Percentiles rank a stretch among this genome's conserved stretches.
These are phyloP conservation scores for Mucor racemosus DNA, from an alignment of 371 early-diverging fungal species.

Conservation along the genomic window DNA sequence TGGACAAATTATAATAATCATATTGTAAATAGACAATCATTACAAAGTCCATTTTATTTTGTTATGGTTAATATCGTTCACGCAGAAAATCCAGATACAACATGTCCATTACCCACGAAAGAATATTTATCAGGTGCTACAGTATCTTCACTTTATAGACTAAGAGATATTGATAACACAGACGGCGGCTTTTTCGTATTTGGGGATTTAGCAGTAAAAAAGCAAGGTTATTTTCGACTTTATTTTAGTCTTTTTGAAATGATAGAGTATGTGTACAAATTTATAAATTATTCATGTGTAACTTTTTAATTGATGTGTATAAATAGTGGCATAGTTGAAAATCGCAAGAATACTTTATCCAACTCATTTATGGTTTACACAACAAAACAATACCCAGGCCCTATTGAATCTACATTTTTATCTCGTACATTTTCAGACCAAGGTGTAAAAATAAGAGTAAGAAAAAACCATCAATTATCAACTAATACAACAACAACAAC, in stretches of 20 bases:
- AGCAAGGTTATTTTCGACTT: constrained; percentile 85
- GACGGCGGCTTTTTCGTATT: constrained; percentile 96
- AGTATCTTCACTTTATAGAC: constrained; percentile 50
- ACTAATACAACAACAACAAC: constrained; percentile 1
- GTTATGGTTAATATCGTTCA: constrained; percentile 44
- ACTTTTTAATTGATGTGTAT: neutral
- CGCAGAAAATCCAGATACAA: constrained; percentile 18
- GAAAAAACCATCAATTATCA: constrained; percentile 43
- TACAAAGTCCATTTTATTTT: constrained; percentile 57
- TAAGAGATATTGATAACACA: constrained; percentile 51
- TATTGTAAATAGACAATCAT: constrained; percentile 37
- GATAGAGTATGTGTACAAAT: constrained; percentile 52
- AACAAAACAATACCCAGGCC: constrained; percentile 92
- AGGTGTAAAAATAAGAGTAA: constrained; percentile 53
- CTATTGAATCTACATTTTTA: constrained; percentile 64
- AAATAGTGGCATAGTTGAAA: constrained; percentile 38
- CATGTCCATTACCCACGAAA: constrained; percentile 24
- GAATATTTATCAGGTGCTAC: constrained; percentile 49
- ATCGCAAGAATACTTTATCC: constrained; percentile 50
- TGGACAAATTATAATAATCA: neutral
- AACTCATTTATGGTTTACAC: constrained; percentile 81
- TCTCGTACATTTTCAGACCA: constrained; percentile 55
- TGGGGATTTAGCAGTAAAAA: constrained; percentile 89
- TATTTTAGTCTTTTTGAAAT: constrained; percentile 91
- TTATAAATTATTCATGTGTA: constrained; percentile 2